Evolutionary conservation across 345 rosid species (phyloP).

Genomic region (Euclidium syriacum): DNA sequence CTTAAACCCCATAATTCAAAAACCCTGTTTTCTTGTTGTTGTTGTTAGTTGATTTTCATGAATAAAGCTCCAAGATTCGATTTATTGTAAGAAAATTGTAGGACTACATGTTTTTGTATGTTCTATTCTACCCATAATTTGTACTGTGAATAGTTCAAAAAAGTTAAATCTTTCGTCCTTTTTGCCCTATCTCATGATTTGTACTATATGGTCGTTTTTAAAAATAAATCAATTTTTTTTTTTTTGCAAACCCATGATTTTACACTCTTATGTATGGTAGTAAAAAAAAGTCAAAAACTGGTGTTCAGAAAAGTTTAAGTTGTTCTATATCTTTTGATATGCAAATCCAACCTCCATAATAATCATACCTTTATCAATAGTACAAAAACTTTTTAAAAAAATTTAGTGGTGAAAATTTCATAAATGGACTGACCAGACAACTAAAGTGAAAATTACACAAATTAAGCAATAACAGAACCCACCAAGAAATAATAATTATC

Average conservation of each 20-base stretch:
- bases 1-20: conserved; percentile 6
- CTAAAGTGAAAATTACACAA: conserved; percentile 31
- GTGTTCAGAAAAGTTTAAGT: conserved; percentile 16
- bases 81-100: conserved; percentile 19
- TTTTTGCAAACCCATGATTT: conserved; percentile 11
- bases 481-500: neutral
- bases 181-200: conserved; percentile 24
- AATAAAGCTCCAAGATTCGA: conserved; percentile 9
- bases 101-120: conserved; percentile 4
- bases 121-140: conserved; percentile 15
- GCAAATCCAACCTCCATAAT: conserved; percentile 28
- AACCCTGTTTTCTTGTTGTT: neutral
- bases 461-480: conserved; percentile 19
- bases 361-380: conserved; percentile 26
- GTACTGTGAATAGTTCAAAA: conserved; percentile 29
- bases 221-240: neutral
- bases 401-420: conserved; percentile 10
- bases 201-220: conserved; percentile 2
- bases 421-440: conserved; percentile 22
- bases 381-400: conserved; percentile 14
- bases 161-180: conserved; percentile 5
- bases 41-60: neutral
- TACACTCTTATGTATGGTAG: neutral
- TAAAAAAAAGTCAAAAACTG: conserved; percentile 14
- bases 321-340: conserved; percentile 23